Conservation (phyloP, 2,329 filamentous ascomycete genomes). For the Amesomyces nigricolor region DNA sequence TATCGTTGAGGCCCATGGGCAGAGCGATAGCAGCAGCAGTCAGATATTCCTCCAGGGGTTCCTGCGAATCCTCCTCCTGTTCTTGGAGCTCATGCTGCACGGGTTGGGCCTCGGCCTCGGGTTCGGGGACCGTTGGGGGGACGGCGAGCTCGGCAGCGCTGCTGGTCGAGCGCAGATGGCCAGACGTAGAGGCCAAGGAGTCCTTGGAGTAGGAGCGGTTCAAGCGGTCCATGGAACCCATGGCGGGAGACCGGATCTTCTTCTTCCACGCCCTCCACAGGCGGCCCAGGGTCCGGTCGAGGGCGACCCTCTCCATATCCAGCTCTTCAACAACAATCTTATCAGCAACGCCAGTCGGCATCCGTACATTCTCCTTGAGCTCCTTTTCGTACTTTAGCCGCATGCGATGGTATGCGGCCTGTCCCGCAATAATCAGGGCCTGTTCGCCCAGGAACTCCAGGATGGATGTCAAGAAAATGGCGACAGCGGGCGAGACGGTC, state of each 20-base stretch:
- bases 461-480: conserved; percentile 93
- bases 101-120: conserved; percentile 23
- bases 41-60: conserved; percentile 37
- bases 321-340: conserved; percentile 78
- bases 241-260: conserved; percentile 56
- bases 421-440: conserved; percentile 77
- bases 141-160: conserved; percentile 33
- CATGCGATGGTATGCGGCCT: conserved; percentile 70
- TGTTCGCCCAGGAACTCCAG: conserved; percentile 92
- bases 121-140: conserved; percentile 36
- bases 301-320: conserved; percentile 87
- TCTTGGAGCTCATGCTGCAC: conserved; percentile 7
- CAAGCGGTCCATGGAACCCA: conserved; percentile 37
- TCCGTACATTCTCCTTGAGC: conserved; percentile 46
- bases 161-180: conserved; percentile 37
- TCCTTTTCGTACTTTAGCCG: conserved; percentile 54
- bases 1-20: conserved; percentile 60
- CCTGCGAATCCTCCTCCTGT: conserved; percentile 11
- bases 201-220: conserved; percentile 45
- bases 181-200: conserved; percentile 33
- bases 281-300: conserved; percentile 81
- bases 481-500: conserved; percentile 79
- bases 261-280: conserved; percentile 97
- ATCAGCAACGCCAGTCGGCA: conserved; percentile 48
- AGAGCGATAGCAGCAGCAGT: conserved; percentile 60